Evolutionary conservation across 2,329 filamentous ascomycete genomes (phyloP).

Genomic region (Penicillium sp.): DNA sequence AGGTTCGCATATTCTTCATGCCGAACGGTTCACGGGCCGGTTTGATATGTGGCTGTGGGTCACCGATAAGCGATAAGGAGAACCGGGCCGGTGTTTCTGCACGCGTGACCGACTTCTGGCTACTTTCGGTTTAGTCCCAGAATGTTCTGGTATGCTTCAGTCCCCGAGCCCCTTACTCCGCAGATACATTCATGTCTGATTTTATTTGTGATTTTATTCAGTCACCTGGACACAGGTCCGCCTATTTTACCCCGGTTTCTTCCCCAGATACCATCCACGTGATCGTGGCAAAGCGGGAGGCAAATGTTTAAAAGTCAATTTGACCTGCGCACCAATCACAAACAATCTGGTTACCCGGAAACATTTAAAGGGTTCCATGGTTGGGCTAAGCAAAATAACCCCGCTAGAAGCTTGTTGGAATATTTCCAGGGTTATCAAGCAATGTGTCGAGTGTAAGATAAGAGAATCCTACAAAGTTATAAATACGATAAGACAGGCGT

Average conservation of each 20-base stretch:
- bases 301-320: not conserved
- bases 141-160: not conserved
- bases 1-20: not conserved
- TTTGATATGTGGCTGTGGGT: constrained; percentile 3
- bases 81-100: constrained; percentile 15
- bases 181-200: not conserved
- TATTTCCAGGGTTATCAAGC: not conserved
- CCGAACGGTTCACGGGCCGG: constrained; percentile 10
- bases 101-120: not conserved
- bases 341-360: not conserved
- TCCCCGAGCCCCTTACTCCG: no score
- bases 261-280: not conserved
- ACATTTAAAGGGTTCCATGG: not conserved
- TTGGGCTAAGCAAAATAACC: not conserved
- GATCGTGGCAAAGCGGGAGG: not conserved
- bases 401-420: not conserved
- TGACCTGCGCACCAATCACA: not conserved
- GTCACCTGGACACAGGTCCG: not conserved
- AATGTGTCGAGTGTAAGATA: constrained; percentile 1
- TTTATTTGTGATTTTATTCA: not conserved
- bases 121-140: not conserved
- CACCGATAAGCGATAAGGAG: constrained; percentile 8
- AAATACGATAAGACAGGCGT: not conserved
- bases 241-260: constrained; percentile 6
- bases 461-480: not conserved